Base-by-base conservation (phyloP, 176 grass and related monocot genomes). In the Echinochloa phyllopogon region DNA sequence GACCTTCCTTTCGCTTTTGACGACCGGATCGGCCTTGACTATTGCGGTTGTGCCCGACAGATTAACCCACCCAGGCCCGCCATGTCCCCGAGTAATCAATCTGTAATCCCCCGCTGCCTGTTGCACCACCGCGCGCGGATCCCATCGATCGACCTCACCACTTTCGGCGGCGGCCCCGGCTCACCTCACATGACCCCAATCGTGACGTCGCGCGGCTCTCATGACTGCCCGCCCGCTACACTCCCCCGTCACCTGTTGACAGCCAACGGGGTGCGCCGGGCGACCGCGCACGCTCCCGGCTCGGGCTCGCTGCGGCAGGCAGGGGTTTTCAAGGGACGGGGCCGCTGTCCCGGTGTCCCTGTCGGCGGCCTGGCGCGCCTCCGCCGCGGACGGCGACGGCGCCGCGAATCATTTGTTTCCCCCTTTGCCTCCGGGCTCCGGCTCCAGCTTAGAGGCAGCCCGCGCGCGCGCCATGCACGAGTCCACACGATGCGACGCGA, bases 171-270 rank as follows among this genome's bases (percentile, higher is more conserved):
- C 10, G 33, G 40, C 12, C 14, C 21, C 40, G 1, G 27, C 5
- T 50, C 76, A 7, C 50, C 82, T 57, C 87, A 89, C 87, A 80
- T 89, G 87, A 52, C 44, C 43, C 5, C 37, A 72, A 55, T 40
- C 14, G 73, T 14, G 80, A 83, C 55, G 44, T 52, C 36, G 29
- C 63, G 21, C 10, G 15, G 68, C 62, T 60, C 2, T 0, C 78
- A 25, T 58, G 33, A 20, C 18, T 16, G 75, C 20, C 66, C 51
- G 40, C 45, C 29, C 13, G 7, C 20, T 12, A 50, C 10, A 9
- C 49, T 33, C 29, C 68, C 21, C 48, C 62, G 10, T 59, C 83
- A 48, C 68, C 83, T 10, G 29, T 4, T 29, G 40, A 18, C 24
- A 56, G 17, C 65, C 38, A 33, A 33, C 29, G 29, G 29, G 29